These are phyloP conservation scores for Podaxis rugospora DNA, from an alignment of 768 basidiomycete species.

Conservation along the genomic window DNA sequence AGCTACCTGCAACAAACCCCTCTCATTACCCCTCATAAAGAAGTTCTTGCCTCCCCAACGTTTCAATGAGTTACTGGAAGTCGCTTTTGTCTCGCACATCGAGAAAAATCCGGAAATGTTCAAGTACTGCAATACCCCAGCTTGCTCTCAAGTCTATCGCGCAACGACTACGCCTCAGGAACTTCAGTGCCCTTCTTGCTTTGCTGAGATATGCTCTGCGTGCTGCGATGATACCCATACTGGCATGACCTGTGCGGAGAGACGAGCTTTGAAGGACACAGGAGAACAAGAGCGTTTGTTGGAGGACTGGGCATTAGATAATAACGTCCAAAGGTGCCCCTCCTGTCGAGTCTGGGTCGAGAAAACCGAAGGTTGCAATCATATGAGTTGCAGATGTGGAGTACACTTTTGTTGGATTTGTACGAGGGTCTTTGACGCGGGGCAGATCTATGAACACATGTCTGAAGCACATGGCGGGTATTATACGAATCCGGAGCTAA, in stretches of 20 bases:
- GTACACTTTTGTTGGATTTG: conserved; percentile 31
- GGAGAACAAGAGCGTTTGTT: conserved; percentile 39
- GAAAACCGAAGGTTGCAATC: conserved; percentile 53
- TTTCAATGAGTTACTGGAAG: conserved; percentile 48
- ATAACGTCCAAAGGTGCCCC: conserved; percentile 44
- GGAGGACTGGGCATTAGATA: conserved; percentile 31
- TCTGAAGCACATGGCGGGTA: conserved; percentile 8
- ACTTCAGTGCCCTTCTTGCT: conserved; percentile 51
- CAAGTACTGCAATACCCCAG: conserved; percentile 68
- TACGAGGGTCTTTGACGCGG: conserved; percentile 11
- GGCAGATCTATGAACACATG: conserved; percentile 13
- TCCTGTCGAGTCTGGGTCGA: conserved; percentile 40
- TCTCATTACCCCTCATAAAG: conserved; percentile 50
- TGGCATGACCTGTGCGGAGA: conserved; percentile 45
- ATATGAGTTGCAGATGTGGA: conserved; percentile 47
- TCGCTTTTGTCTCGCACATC: conserved; percentile 51
- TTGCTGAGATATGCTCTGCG: conserved; percentile 39
- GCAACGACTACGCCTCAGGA: conserved; percentile 19
- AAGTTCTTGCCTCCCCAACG: conserved; percentile 44
- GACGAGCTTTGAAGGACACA: conserved; percentile 26
- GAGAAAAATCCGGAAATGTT: conserved; percentile 51
- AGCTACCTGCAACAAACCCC: conserved; percentile 43
- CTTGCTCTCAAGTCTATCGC: conserved; percentile 66
- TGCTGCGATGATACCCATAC: conserved; percentile 49
- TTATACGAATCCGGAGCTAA: conserved; percentile 1